phyloP scores from a whole-genome alignment of 495 filamentous ascomycete genomes.

The Trichoderma virens region DNA sequence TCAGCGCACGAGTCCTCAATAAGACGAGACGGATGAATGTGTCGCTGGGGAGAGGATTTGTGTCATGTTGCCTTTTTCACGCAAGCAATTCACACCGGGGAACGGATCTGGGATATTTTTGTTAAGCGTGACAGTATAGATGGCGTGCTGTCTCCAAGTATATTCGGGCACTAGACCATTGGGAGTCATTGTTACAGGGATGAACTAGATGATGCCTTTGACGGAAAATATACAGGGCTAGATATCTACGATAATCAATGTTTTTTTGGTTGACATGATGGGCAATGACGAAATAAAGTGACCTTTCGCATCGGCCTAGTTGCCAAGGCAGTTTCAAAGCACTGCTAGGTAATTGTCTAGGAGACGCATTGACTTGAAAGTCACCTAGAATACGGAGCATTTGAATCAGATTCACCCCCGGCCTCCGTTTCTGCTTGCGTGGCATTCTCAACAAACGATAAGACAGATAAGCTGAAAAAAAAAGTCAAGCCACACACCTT shows the following conservation, averaged over 20 bases:
- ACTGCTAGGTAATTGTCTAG: too few relatives aligned
- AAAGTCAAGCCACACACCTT: background rate
- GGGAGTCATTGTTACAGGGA: background rate
- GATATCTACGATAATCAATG: conserved; percentile 7
- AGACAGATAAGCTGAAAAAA: background rate
- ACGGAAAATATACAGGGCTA: background rate
- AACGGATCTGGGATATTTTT: conserved; percentile 1
- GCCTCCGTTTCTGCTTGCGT: background rate
- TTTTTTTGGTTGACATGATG: background rate
- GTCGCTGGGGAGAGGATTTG: background rate
- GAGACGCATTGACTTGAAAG: too few relatives aligned
- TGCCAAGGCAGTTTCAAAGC: too few relatives aligned
- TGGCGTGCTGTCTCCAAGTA: background rate
- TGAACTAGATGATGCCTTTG: conserved; percentile 5
- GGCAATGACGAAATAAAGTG: background rate
- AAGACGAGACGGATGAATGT: background rate
- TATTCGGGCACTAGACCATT: background rate
- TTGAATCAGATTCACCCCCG: background rate
- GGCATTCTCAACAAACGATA: conserved; percentile 5
- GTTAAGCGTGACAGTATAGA: conserved; percentile 1
- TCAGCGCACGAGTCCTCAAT: background rate
- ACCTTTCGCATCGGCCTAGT: too few relatives aligned
- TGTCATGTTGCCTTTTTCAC: background rate
- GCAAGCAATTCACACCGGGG: background rate
- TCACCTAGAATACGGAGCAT: background rate